A percentile compares a stretch with the other conserved stretches of the same genome.
Evolutionary conservation across 805 yeast species (phyloP).

Genomic region (Candida koratica): DNA sequence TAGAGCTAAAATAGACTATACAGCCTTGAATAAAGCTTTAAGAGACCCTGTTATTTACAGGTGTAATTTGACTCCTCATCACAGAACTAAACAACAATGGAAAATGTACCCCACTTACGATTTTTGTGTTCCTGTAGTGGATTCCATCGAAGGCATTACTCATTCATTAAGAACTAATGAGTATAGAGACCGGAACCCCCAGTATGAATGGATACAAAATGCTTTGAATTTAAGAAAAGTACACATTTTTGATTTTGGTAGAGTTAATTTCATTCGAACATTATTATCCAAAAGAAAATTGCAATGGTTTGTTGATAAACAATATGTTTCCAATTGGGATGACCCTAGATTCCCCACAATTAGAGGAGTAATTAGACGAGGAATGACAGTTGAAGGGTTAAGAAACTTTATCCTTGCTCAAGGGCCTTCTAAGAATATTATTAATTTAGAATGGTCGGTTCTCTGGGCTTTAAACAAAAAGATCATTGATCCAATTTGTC

Average conservation of each 20-base stretch:
- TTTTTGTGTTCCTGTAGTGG: slow-evolving; percentile 97
- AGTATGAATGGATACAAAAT: slow-evolving; percentile 92
- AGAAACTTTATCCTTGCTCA: slow-evolving; percentile 89
- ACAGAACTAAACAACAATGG: slow-evolving; percentile 91
- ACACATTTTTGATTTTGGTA: slow-evolving; percentile 95
- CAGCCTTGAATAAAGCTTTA: slow-evolving; percentile 86
- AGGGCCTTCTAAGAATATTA: slow-evolving; percentile 97
- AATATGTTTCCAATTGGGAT: slow-evolving; percentile 89
- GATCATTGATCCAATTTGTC: slow-evolving; percentile 94
- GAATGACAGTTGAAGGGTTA: slow-evolving; percentile 98
- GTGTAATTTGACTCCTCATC: slow-evolving; percentile 96
- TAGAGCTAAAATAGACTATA: slow-evolving; percentile 94
- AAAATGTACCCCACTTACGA: slow-evolving; percentile 98
- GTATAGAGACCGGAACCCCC: slow-evolving; percentile 98
- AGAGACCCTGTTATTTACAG: slow-evolving; percentile 98
- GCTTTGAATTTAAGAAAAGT: slow-evolving; percentile 84
- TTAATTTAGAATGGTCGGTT: slow-evolving; percentile 94
- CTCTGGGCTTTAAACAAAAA: slow-evolving; percentile 98
- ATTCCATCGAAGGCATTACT: slow-evolving; percentile 93
- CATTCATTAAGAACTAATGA: slow-evolving; percentile 97
- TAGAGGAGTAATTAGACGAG: slow-evolving; percentile 98
- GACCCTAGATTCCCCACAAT: slow-evolving; percentile 99
- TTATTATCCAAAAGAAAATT: slow-evolving; percentile 93
- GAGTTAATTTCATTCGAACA: slow-evolving; percentile 96
- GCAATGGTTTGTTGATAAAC: slow-evolving; percentile 97